A percentile compares a stretch with the other conserved stretches of the same genome.
Evolutionary conservation across 352 stramenopile genomes (phyloP).

Genomic region (Pythium folliculosum): DNA sequence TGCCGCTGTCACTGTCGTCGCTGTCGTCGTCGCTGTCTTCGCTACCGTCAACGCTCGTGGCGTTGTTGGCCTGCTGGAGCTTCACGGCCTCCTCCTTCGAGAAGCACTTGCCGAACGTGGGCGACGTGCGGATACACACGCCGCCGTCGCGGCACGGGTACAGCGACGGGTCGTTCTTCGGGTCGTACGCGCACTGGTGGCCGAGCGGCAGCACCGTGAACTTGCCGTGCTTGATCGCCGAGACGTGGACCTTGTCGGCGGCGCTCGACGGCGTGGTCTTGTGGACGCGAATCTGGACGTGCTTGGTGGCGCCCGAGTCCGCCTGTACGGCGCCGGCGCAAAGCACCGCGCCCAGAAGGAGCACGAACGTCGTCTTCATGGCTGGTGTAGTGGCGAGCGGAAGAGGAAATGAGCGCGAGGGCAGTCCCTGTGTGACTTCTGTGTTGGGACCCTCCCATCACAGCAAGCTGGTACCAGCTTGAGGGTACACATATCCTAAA

Average conservation of each 20-base stretch:
- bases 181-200: slow-evolving; percentile 63
- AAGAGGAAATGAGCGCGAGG: neutral
- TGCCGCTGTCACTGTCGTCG: neutral
- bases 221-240: slow-evolving; percentile 30
- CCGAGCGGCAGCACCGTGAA: slow-evolving; percentile 60
- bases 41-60: slow-evolving; percentile 8
- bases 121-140: slow-evolving; percentile 53
- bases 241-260: neutral
- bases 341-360: neutral
- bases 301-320: slow-evolving; percentile 14
- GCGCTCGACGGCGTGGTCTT: slow-evolving; percentile 30
- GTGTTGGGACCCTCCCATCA: no score
- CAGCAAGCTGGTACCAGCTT: no score
- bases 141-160: slow-evolving; percentile 54
- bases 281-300: slow-evolving; percentile 36
- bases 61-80: slow-evolving; percentile 1
- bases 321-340: slow-evolving; percentile 19
- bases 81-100: slow-evolving; percentile 25
- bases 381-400: neutral
- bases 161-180: slow-evolving; percentile 47
- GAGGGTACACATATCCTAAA: no score
- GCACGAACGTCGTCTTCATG: slow-evolving; percentile 1
- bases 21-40: neutral
- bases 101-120: slow-evolving; percentile 55
- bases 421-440: no score